A percentile compares a stretch with the other conserved stretches of the same genome.
Conservation (phyloP, 192 early-diverging fungal species). For the Umbelopsis isabellina region DNA sequence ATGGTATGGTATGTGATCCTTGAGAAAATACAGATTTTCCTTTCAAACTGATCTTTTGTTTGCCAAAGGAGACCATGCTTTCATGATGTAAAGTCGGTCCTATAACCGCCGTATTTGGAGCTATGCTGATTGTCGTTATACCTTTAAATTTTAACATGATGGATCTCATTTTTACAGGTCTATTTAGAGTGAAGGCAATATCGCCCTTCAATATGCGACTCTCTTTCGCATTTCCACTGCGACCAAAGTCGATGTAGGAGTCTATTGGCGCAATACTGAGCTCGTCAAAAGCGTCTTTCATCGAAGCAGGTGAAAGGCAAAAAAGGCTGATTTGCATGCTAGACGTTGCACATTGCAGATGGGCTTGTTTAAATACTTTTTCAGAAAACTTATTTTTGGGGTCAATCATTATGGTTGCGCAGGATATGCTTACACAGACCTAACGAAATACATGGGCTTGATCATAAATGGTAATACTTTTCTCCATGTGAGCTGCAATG, state of each 20-base stretch:
- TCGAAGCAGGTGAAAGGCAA: not conserved
- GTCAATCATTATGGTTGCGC: too few relatives aligned
- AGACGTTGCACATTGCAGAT: not conserved
- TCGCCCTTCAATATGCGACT: conserved; percentile 28
- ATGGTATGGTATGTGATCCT: conserved; percentile 34
- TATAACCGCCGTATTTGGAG: not conserved
- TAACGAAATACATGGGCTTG: too few relatives aligned
- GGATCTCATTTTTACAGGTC: conserved; percentile 31
- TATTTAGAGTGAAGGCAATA: conserved; percentile 26
- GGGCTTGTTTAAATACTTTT: conserved; percentile 3
- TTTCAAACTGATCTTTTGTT: conserved; percentile 23
- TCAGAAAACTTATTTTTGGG: not conserved
- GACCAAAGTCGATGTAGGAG: conserved; percentile 8
- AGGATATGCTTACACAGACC: not conserved
- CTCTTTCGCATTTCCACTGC: not conserved
- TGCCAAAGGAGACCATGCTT: not conserved
- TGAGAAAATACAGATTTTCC: conserved; percentile 27
- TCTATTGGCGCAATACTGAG: conserved; percentile 34
- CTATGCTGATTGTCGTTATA: conserved; percentile 19
- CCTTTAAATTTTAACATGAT: conserved; percentile 45
- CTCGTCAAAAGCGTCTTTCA: conserved; percentile 36
- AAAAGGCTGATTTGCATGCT: conserved; percentile 12
- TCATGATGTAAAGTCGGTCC: not conserved
- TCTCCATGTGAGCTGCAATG: too few relatives aligned
- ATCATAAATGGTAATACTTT: too few relatives aligned